These are phyloP conservation scores for Saccharomycopsis fodiens DNA, from an alignment of 805 yeast genomes.

Conservation along the genomic window DNA sequence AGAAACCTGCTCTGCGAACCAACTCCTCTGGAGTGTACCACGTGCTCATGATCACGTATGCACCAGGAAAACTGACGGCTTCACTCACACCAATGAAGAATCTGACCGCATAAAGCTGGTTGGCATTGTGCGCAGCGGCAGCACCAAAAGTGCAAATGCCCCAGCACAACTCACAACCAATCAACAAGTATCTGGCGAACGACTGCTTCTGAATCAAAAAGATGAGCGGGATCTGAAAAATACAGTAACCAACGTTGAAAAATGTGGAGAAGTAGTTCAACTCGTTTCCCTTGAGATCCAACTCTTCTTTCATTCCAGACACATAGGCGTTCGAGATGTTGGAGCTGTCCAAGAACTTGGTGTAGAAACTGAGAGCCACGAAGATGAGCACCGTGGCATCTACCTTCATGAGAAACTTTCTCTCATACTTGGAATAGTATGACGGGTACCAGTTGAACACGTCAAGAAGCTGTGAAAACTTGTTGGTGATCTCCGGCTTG, in stretches of 20 bases:
- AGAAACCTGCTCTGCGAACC: conserved; percentile 37
- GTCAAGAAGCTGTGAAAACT: not conserved
- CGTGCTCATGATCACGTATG: conserved; percentile 26
- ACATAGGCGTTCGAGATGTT: conserved; percentile 38
- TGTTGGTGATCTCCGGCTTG: not conserved
- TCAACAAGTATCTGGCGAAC: conserved; percentile 12
- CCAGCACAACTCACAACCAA: conserved; percentile 19
- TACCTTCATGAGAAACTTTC: conserved; percentile 5
- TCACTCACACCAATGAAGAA: conserved; percentile 43
- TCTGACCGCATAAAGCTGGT: conserved; percentile 38
- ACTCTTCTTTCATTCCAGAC: conserved; percentile 32
- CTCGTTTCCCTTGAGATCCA: conserved; percentile 24
- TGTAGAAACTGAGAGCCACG: conserved; percentile 18
- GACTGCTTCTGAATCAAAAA: conserved; percentile 26
- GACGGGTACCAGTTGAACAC: conserved; percentile 9
- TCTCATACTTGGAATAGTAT: conserved; percentile 20
- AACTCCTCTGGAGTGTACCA: conserved; percentile 39
- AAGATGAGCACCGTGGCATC: conserved; percentile 8
- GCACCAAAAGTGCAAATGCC: conserved; percentile 14
- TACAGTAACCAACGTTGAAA: conserved; percentile 25
- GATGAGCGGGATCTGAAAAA: conserved; percentile 28
- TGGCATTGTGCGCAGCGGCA: conserved; percentile 23
- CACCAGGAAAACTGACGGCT: conserved; percentile 39
- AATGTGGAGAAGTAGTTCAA: conserved; percentile 22
- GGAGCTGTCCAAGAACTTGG: conserved; percentile 30